A percentile compares a stretch with the other conserved stretches of the same genome.
These are phyloP conservation scores for Hanseniaspora osmophila DNA, from an alignment of 805 yeast species.

Conservation along the genomic window DNA sequence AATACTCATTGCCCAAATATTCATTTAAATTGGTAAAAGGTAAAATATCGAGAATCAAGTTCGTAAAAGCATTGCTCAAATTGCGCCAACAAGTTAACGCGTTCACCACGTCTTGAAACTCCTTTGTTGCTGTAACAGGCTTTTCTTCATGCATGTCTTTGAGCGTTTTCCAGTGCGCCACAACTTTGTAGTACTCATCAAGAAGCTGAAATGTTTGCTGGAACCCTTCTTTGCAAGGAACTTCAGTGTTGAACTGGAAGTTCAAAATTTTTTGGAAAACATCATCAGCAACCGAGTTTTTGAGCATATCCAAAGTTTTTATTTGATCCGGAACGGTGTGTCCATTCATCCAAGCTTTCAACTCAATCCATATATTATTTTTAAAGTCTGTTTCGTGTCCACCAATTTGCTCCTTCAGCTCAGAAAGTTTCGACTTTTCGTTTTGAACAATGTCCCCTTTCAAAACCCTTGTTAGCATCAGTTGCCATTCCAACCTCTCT, in stretches of 20 bases:
- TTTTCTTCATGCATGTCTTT: constrained; percentile 70
- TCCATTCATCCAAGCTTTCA: constrained; percentile 69
- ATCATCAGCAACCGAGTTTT: constrained; percentile 54
- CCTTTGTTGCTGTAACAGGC: constrained; percentile 51
- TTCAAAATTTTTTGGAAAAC: constrained; percentile 53
- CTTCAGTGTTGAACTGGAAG: constrained; percentile 37
- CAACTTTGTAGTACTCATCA: constrained; percentile 48
- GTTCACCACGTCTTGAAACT: constrained; percentile 51
- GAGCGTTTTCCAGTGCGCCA: constrained; percentile 64
- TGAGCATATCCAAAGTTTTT: constrained; percentile 48
- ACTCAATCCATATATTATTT: constrained; percentile 76
- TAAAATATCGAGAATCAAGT: neutral
- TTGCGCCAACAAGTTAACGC: constrained; percentile 26
- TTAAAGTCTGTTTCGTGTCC: constrained; percentile 29
- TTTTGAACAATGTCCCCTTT: constrained; percentile 90
- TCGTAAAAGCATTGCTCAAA: neutral
- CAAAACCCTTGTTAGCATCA: constrained; percentile 77
- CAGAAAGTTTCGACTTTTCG: constrained; percentile 67
- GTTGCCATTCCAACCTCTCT: constrained; percentile 91
- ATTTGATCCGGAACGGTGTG: constrained; percentile 70
- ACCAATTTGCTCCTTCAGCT: constrained; percentile 24
- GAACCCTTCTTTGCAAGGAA: constrained; percentile 6
- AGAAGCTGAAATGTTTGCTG: constrained; percentile 35
- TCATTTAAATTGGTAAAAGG: neutral
- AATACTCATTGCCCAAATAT: constrained; percentile 37